Base-by-base conservation (phyloP, 208 protist species). In the Strigomonas oncopelti region DNA sequence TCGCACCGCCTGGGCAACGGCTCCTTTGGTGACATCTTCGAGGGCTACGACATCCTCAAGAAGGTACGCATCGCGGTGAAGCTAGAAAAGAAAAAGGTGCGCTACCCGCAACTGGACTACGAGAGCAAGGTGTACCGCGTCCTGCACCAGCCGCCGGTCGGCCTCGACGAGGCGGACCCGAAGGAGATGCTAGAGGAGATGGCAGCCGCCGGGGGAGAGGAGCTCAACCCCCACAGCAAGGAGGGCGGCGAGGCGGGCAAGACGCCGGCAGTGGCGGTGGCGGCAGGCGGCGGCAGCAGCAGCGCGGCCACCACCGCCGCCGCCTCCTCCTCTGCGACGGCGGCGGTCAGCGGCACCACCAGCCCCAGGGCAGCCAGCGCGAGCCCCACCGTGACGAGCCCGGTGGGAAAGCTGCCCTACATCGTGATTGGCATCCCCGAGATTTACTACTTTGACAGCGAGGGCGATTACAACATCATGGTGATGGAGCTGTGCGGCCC, bases 1-100 rank as follows among this genome's bases (percentile, higher is more conserved):
- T 74, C 65, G 27, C 75, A 85, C 56, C 84, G 83, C 54, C 72
- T 99, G 68, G 99, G 98, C 48, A 84, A 81, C 57, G 98, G 98
- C 11, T 97, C 93, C 53, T 99, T 99, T 78, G 98, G 98, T 16
- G 98, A 99, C 46, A 98, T 99, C 60, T 99, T 98, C 79, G 76
- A 95, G 63, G 96, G 91, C 67, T 80, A 77, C 54, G 88, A 96
- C 74, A 84, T 80, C 8, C 62, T 77, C 4, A 75, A 62, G 25
- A 48, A 74, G 5, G 52, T 48, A 31, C 62, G 72, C 13, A 87
- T 96, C 25, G 87, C 88, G 8, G 82, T 94, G 18, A 96, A 96
- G 71, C 69, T 97, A 13, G 98, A 99, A 75, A 84, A 90, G 32
- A 91, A 93, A 25, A 87, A 84, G 54, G 72, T 78, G 0, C 69